phyloP scores from a whole-genome alignment of 140 eudicot genomes.

The Cichorium intybus region DNA sequence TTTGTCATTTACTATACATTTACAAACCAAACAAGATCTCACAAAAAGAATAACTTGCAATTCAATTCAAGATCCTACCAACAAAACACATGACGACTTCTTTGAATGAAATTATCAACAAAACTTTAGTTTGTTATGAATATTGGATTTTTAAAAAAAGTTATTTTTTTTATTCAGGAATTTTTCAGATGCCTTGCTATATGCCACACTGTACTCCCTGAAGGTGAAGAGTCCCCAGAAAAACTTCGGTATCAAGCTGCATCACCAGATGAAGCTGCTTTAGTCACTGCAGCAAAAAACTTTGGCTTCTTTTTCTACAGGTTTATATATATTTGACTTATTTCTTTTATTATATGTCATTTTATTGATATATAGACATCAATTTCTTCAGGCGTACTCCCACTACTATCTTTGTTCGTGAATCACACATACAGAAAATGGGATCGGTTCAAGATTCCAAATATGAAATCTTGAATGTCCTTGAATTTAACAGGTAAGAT shows the following conservation, averaged over 20 bases:
- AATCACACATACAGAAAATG: conserved; percentile 84
- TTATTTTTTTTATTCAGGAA: conserved; percentile 49
- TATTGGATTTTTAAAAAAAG: background rate
- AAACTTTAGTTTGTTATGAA: background rate
- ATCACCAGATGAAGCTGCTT: conserved; percentile 98
- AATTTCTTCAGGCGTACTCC: conserved; percentile 73
- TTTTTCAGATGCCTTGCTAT: conserved; percentile 98
- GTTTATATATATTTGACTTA: conserved; percentile 32
- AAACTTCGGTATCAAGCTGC: conserved; percentile 95
- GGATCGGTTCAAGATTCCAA: conserved; percentile 71
- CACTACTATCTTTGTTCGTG: conserved; percentile 79
- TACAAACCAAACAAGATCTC: no score
- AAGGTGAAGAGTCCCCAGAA: conserved; percentile 97
- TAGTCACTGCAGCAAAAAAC: conserved; percentile 95
- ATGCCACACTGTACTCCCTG: conserved; percentile 99
- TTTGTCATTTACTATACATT: no score
- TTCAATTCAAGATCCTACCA: no score
- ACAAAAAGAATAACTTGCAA: no score
- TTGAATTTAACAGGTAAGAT: conserved; percentile 85
- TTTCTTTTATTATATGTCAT: background rate
- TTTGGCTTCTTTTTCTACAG: conserved; percentile 98
- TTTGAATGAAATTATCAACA: no score
- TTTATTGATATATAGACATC: conserved; percentile 12
- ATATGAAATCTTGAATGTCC: conserved; percentile 80
- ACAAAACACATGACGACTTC: no score